Conservation (phyloP, 2,329 filamentous ascomycete genomes). For the Alternaria metachromatica region DNA sequence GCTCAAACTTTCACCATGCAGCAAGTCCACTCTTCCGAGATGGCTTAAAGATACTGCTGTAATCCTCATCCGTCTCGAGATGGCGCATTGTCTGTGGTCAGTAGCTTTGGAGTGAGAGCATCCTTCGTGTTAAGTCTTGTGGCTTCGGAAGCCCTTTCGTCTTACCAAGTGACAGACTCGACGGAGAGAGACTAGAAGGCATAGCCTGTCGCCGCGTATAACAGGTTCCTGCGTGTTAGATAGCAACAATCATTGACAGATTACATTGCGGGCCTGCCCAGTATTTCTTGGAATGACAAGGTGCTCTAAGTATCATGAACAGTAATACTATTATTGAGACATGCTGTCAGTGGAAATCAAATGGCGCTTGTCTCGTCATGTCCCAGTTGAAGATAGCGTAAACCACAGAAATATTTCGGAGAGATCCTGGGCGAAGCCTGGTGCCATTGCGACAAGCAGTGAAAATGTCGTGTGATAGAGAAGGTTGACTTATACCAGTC, state of each 20-base stretch:
- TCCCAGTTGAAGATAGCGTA: background rate
- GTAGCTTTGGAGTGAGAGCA: background rate
- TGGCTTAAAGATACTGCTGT: background rate
- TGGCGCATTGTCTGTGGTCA: background rate
- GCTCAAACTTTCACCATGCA: background rate
- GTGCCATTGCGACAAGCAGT: rapidly evolving
- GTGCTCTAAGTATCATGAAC: background rate
- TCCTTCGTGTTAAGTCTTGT: background rate
- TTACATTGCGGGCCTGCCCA: background rate
- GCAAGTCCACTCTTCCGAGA: background rate
- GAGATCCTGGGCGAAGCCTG: background rate
- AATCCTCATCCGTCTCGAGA: background rate
- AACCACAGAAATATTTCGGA: rapidly evolving
- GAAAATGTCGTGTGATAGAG: background rate
- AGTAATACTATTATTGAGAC: background rate
- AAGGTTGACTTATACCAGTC: background rate
- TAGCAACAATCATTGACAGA: background rate
- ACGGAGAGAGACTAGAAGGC: background rate
- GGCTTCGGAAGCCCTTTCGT: background rate
- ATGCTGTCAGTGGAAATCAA: background rate
- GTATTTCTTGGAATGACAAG: background rate
- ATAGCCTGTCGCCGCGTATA: background rate
- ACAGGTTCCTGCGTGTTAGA: background rate
- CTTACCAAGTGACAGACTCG: background rate
- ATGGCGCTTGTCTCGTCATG: background rate